Evolutionary conservation across 495 filamentous ascomycete species (phyloP).

Genomic region (Penicillium paxilli): DNA sequence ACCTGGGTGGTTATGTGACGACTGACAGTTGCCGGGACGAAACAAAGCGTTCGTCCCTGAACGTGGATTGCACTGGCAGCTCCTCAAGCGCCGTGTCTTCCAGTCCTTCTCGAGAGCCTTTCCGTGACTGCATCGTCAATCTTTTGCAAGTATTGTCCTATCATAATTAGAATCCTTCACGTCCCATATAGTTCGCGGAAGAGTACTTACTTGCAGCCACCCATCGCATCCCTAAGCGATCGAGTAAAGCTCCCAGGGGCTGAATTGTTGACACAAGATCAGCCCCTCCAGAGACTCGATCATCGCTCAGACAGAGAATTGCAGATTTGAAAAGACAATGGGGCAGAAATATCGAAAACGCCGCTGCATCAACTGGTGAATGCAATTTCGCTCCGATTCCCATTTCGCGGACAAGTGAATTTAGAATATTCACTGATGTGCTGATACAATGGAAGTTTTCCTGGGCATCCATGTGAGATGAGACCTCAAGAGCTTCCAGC

Average conservation of each 20-base stretch:
- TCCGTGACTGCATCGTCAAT: no score
- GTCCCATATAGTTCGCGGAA: not conserved
- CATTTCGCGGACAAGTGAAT: not conserved
- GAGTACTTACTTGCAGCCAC: constrained; percentile 2
- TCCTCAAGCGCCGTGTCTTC: no score
- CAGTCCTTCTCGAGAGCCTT: no score
- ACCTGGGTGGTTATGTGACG: no score
- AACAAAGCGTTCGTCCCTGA: no score
- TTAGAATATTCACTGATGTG: not conserved
- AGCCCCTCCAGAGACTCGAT: not conserved
- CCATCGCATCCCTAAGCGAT: not conserved
- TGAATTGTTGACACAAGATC: not conserved
- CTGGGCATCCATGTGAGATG: not conserved
- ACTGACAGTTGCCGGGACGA: no score
- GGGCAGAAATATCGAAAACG: not conserved
- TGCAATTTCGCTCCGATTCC: not conserved
- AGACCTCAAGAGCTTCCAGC: not conserved
- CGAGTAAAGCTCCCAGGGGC: not conserved
- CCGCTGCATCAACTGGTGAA: not conserved
- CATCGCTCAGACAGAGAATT: not conserved
- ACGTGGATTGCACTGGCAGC: no score
- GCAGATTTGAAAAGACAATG: not conserved
- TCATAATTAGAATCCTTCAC: not conserved
- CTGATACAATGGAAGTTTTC: not conserved
- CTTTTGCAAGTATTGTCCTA: not conserved